A percentile compares a stretch with the other conserved stretches of the same genome.
Evolutionary conservation across 2,329 filamentous ascomycete genomes (phyloP).

Genomic region (Furcasterigmium furcatum): DNA sequence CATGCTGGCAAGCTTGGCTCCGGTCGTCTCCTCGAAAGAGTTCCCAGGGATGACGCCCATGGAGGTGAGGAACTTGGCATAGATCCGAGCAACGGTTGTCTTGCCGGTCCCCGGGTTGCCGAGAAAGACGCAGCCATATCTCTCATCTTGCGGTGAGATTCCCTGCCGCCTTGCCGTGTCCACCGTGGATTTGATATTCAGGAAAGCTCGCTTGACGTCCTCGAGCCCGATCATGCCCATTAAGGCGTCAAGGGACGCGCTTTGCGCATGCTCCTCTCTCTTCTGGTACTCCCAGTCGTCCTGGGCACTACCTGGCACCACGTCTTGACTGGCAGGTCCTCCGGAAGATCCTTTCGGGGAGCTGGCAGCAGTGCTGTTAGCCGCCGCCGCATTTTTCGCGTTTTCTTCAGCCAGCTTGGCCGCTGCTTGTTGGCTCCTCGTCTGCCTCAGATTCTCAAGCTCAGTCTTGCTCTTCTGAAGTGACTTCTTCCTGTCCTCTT

Average conservation of each 20-base stretch:
- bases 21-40: constrained; percentile 64
- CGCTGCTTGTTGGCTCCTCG: constrained; percentile 14
- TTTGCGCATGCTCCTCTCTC: constrained; percentile 42
- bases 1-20: constrained; percentile 59
- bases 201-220: constrained; percentile 60
- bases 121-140: constrained; percentile 60
- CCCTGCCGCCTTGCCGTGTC: constrained; percentile 58
- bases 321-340: not conserved
- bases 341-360: no score
- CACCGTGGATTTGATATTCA: constrained; percentile 60
- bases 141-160: constrained; percentile 49
- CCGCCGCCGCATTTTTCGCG: not conserved
- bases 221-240: constrained; percentile 73
- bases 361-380: no score
- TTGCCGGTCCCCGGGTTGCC: constrained; percentile 77
- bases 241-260: constrained; percentile 54
- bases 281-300: constrained; percentile 64
- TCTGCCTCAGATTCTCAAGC: constrained; percentile 35
- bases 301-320: constrained; percentile 23
- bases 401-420: constrained; percentile 8
- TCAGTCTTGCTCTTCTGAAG: constrained; percentile 44
- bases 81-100: constrained; percentile 72
- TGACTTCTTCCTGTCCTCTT: constrained; percentile 35
- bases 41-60: constrained; percentile 60
- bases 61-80: constrained; percentile 61